phyloP scores from a whole-genome alignment of 257 asterid species.

The Solanum sejunctum region DNA sequence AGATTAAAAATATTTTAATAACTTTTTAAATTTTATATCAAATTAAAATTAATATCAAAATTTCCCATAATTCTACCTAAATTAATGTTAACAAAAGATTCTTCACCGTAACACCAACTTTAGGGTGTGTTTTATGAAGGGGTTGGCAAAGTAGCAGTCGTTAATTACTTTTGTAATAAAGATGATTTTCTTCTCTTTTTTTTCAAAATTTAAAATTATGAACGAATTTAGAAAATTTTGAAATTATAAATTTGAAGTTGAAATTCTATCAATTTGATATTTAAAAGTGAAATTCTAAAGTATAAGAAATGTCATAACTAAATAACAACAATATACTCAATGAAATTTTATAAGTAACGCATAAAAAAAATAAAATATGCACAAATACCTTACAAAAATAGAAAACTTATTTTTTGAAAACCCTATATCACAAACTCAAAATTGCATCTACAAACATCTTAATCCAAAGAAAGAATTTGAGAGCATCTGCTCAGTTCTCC shows the following conservation, averaged over 20 bases:
- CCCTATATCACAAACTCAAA: too few relatives aligned
- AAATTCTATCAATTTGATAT: not conserved
- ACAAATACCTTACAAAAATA: too few relatives aligned
- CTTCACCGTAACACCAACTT: not conserved
- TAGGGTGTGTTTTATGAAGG: not conserved
- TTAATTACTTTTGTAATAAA: not conserved
- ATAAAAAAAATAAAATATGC: too few relatives aligned
- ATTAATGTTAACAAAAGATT: not conserved
- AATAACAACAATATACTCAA: too few relatives aligned
- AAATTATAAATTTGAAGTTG: not conserved
- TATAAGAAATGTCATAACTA: too few relatives aligned
- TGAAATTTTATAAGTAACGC: accelerated
- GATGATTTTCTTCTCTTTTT: not conserved
- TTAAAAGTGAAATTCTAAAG: not conserved
- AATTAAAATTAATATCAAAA: not conserved
- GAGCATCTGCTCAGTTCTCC: not conserved
- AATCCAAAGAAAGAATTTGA: not conserved
- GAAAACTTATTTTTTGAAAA: too few relatives aligned
- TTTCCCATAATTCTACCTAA: not conserved
- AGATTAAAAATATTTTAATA: too few relatives aligned
- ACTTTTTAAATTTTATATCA: too few relatives aligned
- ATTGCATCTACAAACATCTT: not conserved
- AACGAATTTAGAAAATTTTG: not conserved
- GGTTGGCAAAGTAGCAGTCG: not conserved
- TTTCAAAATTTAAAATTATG: not conserved